These are phyloP conservation scores for Rubia tinctorum DNA, from an alignment of 305 asterid species.

Conservation along the genomic window DNA sequence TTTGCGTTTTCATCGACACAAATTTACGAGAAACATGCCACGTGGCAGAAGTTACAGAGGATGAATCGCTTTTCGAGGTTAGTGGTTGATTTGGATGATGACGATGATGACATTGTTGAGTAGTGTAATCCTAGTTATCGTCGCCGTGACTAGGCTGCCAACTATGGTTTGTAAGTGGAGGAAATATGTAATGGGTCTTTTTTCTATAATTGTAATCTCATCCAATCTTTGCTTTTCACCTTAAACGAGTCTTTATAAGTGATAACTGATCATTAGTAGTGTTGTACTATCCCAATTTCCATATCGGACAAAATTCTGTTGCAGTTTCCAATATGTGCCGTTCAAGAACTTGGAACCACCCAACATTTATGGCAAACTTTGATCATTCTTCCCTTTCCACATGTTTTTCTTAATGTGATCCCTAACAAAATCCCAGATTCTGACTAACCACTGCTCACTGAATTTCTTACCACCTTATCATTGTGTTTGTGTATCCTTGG, in stretches of 20 bases:
- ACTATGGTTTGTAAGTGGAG: not conserved
- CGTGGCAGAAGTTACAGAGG: not conserved
- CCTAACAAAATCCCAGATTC: not conserved
- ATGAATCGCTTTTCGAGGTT: not conserved
- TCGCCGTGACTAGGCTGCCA: conserved; percentile 17
- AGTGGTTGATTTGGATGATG: not conserved
- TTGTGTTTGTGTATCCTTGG: not conserved
- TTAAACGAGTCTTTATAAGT: not conserved
- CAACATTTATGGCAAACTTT: not conserved
- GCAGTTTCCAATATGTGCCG: conserved; percentile 2
- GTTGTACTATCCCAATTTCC: not conserved
- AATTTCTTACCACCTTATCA: not conserved
- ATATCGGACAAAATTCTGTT: conserved; percentile 4
- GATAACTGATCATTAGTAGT: conserved; percentile 6
- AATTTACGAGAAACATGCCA: not conserved
- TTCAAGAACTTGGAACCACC: not conserved
- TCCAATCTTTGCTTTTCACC: not conserved
- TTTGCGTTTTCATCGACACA: not conserved
- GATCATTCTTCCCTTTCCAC: not conserved
- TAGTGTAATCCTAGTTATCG: not conserved
- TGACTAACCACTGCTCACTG: not conserved
- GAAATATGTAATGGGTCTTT: not conserved
- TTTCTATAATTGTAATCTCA: not conserved
- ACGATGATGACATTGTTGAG: not conserved
- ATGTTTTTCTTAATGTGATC: not conserved